These are phyloP conservation scores for Abelmoschus esculentus DNA, from an alignment of 345 rosid genomes.

Conservation along the genomic window DNA sequence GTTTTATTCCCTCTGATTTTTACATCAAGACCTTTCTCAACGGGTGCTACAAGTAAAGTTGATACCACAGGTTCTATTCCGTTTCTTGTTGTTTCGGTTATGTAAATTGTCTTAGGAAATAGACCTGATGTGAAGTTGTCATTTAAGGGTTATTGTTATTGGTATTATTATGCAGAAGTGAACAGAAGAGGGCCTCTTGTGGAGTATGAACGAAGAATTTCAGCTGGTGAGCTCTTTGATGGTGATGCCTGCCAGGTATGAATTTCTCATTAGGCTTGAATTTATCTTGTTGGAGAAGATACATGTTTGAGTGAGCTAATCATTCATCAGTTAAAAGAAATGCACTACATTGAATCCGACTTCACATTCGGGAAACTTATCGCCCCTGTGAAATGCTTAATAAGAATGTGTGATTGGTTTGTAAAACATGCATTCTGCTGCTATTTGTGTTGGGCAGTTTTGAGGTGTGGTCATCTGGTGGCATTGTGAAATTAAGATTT, in stretches of 20 bases:
- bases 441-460: not conserved
- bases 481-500: constrained; percentile 7
- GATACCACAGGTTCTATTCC: constrained; percentile 32
- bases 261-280: not conserved
- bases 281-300: not conserved
- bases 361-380: not conserved
- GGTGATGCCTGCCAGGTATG: constrained; percentile 85
- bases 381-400: not conserved
- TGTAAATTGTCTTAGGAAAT: not conserved
- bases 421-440: not conserved
- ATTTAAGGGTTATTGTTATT: not conserved
- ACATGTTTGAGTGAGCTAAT: not conserved
- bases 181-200: constrained; percentile 66
- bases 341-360: not conserved
- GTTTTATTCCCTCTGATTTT: constrained; percentile 15
- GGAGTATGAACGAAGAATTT: constrained; percentile 81
- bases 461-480: too few relatives aligned
- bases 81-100: not conserved
- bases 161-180: constrained; percentile 29
- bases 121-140: not conserved
- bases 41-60: constrained; percentile 34
- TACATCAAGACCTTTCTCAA: constrained; percentile 39
- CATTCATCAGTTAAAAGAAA: not conserved
- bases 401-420: not conserved
- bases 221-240: constrained; percentile 69